Evolutionary conservation across 345 rosid genomes (phyloP).

Genomic region (Salix caprea): DNA sequence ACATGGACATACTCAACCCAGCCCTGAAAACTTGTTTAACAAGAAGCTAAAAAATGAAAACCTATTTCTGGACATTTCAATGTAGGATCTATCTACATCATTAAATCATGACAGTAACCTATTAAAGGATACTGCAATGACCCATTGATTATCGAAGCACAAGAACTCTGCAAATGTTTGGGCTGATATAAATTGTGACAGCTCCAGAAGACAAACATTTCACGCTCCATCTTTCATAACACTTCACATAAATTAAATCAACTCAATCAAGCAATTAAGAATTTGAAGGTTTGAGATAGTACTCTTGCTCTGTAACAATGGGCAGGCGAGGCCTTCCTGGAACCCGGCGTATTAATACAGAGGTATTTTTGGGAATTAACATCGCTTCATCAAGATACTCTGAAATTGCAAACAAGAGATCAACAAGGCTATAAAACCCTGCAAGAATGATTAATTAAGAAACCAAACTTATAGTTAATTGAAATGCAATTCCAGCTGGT

Average conservation of each 20-base stretch:
- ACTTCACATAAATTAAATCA: slow-evolving; percentile 14
- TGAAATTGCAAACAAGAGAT: slow-evolving; percentile 68
- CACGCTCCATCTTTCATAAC: background rate
- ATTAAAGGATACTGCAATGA: background rate
- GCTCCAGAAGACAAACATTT: background rate
- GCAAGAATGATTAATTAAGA: slow-evolving; percentile 21
- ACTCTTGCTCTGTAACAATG: slow-evolving; percentile 82
- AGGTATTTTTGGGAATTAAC: slow-evolving; percentile 95
- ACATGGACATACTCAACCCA: slow-evolving; percentile 24
- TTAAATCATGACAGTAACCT: background rate
- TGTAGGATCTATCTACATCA: background rate
- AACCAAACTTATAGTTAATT: slow-evolving; percentile 10
- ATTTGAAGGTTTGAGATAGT: slow-evolving; percentile 54
- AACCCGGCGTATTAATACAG: slow-evolving; percentile 95
- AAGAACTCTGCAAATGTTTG: background rate
- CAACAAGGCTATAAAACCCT: slow-evolving; percentile 40
- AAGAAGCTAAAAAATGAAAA: background rate
- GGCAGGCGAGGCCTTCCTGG: slow-evolving; percentile 98
- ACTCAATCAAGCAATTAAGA: slow-evolving; percentile 14
- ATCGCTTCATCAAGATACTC: slow-evolving; percentile 93
- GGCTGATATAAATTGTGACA: background rate
- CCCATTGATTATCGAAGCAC: background rate
- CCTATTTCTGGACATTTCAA: background rate
- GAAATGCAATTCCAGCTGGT: background rate
- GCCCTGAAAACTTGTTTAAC: slow-evolving; percentile 8